Evolutionary conservation across 108 stramenopile species (phyloP), one percentile per base, ranked within the genome.

Genomic region (Cyclotella baltica): DNA sequence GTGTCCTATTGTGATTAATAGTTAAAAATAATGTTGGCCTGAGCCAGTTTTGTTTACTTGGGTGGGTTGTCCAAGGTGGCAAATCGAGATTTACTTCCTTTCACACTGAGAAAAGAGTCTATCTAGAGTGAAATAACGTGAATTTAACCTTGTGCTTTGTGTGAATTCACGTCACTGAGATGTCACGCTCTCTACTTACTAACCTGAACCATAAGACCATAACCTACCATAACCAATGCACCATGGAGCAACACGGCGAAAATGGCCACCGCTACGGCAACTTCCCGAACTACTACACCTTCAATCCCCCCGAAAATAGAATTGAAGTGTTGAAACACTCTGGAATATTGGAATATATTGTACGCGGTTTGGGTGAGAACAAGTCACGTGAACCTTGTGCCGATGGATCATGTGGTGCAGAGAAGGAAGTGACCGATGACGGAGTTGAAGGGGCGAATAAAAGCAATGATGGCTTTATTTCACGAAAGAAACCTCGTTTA

Each of bases 281-380:
- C 76, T 88, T 85, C 68, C 85, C 83, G 23, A 88, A 88, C 52
- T 88, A 88, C 75, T 88, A 86, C 28, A 10, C 55, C 29, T 85
- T 85, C 72, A 81, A 87, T 36, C 86, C 86, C 35, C 86, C 86
- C 19, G 30, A 62, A 33, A 75, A 75, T 27, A 51, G 85, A 25
- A 18, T 86, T 36, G 37, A 70, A 11, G 68, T 84, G 0, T 51
- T 84, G 30, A 35, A 46, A n/a, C 51, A 51, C 0, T 30, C 51
- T 19, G 69, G 75, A 6, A 57, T 84, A 0, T 50, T 71, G 15
- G 22, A 70, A 51, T 50, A 66, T 22, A 80, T 84, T 20, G n/a
- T 58, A 3, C 30, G 40, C 28, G 67, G 73, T 8, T 35, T 79
- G 55, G 30, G 28, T 37, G 25, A 25, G 31, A 43, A 43, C 31